phyloP scores from a whole-genome alignment of 2,329 filamentous ascomycete species.

The Fusarium pseudonygamai region DNA sequence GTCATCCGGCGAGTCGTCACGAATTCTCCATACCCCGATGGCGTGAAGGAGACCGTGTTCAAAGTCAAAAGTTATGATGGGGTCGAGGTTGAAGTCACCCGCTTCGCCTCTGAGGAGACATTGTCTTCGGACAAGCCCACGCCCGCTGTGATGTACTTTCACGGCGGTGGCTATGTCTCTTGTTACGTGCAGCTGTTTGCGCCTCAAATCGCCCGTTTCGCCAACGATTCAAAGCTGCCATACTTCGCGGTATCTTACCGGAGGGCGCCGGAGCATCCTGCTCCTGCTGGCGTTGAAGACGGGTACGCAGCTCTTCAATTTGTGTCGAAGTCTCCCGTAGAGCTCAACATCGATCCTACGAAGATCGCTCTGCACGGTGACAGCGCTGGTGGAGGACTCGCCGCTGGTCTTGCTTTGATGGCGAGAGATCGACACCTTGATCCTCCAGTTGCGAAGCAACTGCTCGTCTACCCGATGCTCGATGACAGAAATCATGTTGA shows the following conservation, averaged over 20 bases:
- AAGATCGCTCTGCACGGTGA: conserved; percentile 22
- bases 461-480: conserved; percentile 24
- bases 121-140: not conserved
- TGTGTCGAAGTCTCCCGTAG: not conserved
- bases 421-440: not conserved
- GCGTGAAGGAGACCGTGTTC: not conserved
- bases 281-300: conserved; percentile 17
- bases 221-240: conserved; percentile 9
- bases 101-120: not conserved
- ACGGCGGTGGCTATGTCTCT: conserved; percentile 14
- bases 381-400: conserved; percentile 19
- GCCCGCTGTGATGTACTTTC: conserved; percentile 14
- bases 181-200: conserved; percentile 10
- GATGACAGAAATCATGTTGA: conserved; percentile 17
- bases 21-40: not conserved
- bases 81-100: conserved; percentile 10
- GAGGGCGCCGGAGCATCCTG: conserved; percentile 22
- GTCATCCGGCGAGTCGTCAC: not conserved
- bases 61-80: conserved; percentile 9
- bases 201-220: conserved; percentile 16
- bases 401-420: conserved; percentile 13
- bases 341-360: conserved; percentile 10
- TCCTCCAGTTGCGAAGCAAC: conserved; percentile 11
- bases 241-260: conserved; percentile 24
- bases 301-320: conserved; percentile 15